Evolutionary conservation across 371 early-diverging fungal genomes (phyloP).

Genomic region (Capillidium rhysosporum): DNA sequence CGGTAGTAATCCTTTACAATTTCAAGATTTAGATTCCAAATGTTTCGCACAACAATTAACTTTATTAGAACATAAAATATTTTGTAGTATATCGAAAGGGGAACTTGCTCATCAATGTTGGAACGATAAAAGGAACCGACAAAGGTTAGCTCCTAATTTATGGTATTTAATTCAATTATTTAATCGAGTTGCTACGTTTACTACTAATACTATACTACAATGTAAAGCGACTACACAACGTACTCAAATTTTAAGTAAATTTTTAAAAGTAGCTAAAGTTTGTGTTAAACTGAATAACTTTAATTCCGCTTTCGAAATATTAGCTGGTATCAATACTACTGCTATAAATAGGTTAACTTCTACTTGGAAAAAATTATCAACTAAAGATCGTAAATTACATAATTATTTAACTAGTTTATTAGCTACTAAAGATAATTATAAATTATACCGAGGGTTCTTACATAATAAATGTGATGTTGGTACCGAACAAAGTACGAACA

Average conservation of each 20-base stretch:
- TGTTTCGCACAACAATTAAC: constrained; percentile 34
- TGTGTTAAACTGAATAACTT: constrained; percentile 32
- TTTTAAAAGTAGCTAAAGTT: constrained; percentile 26
- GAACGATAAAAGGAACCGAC: constrained; percentile 9
- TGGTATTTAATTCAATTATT: constrained; percentile 31
- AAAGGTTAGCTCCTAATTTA: constrained; percentile 19
- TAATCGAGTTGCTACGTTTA: constrained; percentile 34
- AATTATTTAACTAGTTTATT: constrained; percentile 13
- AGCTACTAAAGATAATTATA: constrained; percentile 20
- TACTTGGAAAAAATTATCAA: constrained; percentile 19
- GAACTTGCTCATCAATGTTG: constrained; percentile 31
- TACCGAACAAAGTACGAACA: constrained; percentile 9
- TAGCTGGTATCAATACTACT: constrained; percentile 30
- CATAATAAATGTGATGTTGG: too few relatives aligned
- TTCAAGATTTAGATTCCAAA: constrained; percentile 18
- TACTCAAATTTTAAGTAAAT: constrained; percentile 21
- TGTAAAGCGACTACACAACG: constrained; percentile 16
- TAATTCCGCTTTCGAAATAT: constrained; percentile 37
- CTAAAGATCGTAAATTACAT: constrained; percentile 14
- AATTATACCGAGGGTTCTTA: constrained; percentile 19
- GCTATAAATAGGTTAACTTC: constrained; percentile 23
- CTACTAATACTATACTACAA: constrained; percentile 20
- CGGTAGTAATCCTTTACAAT: background rate
- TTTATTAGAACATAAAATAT: constrained; percentile 31
- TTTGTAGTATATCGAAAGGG: constrained; percentile 20